Evolutionary conservation across 1,284 basidiomycete genomes (phyloP).

Genomic region (Lignosus rhinocerotis): DNA sequence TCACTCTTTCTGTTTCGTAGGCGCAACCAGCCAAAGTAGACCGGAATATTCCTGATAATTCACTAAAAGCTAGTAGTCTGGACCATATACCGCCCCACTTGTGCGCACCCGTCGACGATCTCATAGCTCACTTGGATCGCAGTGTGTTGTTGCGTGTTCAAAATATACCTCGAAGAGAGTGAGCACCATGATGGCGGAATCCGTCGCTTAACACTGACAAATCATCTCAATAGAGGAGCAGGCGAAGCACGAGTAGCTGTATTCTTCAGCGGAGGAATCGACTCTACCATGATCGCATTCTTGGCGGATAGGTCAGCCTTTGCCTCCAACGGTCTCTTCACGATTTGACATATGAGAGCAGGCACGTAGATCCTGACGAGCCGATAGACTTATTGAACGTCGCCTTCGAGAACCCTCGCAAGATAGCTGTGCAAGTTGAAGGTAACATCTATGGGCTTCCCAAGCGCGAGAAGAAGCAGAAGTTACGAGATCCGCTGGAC

Average conservation of each 20-base stretch:
- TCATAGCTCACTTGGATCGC: constrained; percentile 53
- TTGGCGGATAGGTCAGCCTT: constrained; percentile 66
- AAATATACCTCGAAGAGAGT: constrained; percentile 50
- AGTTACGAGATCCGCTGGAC: constrained; percentile 25
- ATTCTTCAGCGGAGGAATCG: constrained; percentile 95
- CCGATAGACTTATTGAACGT: constrained; percentile 96
- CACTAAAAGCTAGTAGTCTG: constrained; percentile 29
- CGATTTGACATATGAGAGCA: constrained; percentile 29
- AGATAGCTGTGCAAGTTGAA: constrained; percentile 49
- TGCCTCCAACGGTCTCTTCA: too few species aligned
- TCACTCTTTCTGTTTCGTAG: constrained; percentile 33
- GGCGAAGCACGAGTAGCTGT: constrained; percentile 72
- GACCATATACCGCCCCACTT: constrained; percentile 47
- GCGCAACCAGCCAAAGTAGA: constrained; percentile 49
- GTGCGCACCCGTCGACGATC: constrained; percentile 44
- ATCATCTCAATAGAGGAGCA: constrained; percentile 17
- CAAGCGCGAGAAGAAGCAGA: constrained; percentile 44
- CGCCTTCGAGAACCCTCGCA: constrained; percentile 91
- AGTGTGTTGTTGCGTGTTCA: constrained; percentile 65
- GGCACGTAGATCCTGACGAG: constrained; percentile 69
- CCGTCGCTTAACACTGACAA: background rate
- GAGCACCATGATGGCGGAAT: constrained; percentile 18
- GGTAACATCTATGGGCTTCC: constrained; percentile 45
- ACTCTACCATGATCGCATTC: constrained; percentile 84
- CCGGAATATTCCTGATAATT: constrained; percentile 41